Evolutionary conservation across 352 stramenopile genomes (phyloP).

Genomic region (Globisporangium splendens): DNA sequence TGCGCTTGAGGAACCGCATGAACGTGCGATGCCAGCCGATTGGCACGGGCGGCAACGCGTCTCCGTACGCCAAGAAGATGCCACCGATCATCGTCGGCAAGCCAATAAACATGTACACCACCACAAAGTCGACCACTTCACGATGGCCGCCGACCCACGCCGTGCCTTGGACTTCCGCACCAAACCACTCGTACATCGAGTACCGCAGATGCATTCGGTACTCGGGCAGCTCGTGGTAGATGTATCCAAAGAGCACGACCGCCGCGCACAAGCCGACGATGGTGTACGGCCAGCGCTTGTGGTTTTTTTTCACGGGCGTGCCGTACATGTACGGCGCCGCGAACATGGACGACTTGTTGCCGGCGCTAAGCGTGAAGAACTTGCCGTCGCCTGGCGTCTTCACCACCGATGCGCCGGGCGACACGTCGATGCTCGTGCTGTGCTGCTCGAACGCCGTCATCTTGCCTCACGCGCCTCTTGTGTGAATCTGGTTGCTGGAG

Average conservation of each 20-base stretch:
- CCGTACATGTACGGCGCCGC: conserved; percentile 72
- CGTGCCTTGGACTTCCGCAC: conserved; percentile 37
- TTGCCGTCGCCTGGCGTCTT: conserved; percentile 42
- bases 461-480: no score
- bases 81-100: conserved; percentile 73
- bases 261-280: conserved; percentile 44
- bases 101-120: conserved; percentile 68
- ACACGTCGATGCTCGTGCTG: conserved; percentile 15
- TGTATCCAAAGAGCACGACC: conserved; percentile 57
- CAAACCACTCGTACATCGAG: conserved; percentile 56
- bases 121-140: conserved; percentile 71
- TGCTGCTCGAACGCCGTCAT: conserved; percentile 15
- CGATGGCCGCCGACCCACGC: conserved; percentile 72
- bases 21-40: conserved; percentile 65
- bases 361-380: conserved; percentile 70
- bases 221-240: conserved; percentile 72
- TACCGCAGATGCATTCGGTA: conserved; percentile 68
- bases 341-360: conserved; percentile 44
- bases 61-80: conserved; percentile 53
- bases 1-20: conserved; percentile 80
- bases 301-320: conserved; percentile 74
- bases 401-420: conserved; percentile 5
- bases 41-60: conserved; percentile 68
- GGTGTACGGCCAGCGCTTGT: conserved; percentile 79
- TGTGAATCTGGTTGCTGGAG: no score